Conservation (phyloP, 306 rosid genomes). For the Lithocarpus polystachyus region DNA sequence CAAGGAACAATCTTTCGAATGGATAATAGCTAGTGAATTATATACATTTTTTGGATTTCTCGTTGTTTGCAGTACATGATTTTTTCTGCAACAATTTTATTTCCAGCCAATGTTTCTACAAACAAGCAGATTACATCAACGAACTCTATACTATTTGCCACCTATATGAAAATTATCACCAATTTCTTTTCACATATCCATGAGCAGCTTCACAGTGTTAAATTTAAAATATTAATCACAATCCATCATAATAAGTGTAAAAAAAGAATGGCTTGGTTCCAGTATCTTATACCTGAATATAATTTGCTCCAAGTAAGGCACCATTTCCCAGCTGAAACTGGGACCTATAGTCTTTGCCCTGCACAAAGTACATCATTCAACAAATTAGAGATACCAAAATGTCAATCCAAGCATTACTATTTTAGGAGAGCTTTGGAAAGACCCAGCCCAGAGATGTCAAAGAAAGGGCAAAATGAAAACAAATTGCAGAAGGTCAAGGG, state of each 20-base stretch:
- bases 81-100: too few relatives aligned
- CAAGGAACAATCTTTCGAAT: too few relatives aligned
- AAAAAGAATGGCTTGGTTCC: background rate
- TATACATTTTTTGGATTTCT: background rate
- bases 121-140: too few relatives aligned
- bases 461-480: background rate
- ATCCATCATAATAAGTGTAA: background rate
- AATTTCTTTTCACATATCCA: background rate
- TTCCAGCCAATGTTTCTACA: too few relatives aligned
- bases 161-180: background rate
- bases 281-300: slow-evolving; percentile 72
- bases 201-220: background rate
- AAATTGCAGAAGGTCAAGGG: background rate
- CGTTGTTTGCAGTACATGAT: too few relatives aligned
- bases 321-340: slow-evolving; percentile 96
- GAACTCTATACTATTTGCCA: background rate
- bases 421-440: background rate
- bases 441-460: background rate
- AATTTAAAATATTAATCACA: background rate
- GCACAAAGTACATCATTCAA: slow-evolving; percentile 7
- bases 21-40: too few relatives aligned
- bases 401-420: background rate
- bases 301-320: slow-evolving; percentile 92
- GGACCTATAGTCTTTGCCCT: slow-evolving; percentile 89
- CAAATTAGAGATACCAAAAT: background rate